Conservation (phyloP, 2,329 filamentous ascomycete genomes). For the Claviceps sp. region DNA sequence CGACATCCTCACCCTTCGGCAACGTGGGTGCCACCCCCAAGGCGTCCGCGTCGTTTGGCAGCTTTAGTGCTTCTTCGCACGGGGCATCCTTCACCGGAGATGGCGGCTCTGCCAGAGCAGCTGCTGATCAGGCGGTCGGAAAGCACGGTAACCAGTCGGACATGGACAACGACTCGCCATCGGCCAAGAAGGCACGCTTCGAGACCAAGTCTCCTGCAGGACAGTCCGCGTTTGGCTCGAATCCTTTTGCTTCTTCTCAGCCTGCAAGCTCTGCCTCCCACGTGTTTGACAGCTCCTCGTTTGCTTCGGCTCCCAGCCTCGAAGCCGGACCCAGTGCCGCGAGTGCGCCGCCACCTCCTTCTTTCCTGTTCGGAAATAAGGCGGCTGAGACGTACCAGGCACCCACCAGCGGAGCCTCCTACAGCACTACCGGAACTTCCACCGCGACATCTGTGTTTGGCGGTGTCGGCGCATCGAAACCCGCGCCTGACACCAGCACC, state of each 20-base stretch:
- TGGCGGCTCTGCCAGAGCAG: conserved; percentile 10
- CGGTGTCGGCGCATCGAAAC: background rate
- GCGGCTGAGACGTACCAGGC: conserved; percentile 15
- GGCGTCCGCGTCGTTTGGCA: conserved; percentile 18
- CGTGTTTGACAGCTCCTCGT: conserved; percentile 12
- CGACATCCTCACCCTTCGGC: conserved; percentile 21
- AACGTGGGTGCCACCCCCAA: conserved; percentile 19
- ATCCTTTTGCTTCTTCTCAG: conserved; percentile 21
- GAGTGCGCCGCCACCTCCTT: conserved; percentile 19
- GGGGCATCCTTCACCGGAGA: conserved; percentile 17
- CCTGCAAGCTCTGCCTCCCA: conserved; percentile 14
- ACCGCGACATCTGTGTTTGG: conserved; percentile 6
- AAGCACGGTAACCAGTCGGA: conserved; percentile 28
- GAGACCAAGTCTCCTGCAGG: conserved; percentile 17
- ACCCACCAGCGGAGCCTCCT: conserved; percentile 8
- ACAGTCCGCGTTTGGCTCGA: conserved; percentile 17
- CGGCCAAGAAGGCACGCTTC: conserved; percentile 20
- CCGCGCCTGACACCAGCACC: conserved; percentile 6
- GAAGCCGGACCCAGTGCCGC: conserved; percentile 14
- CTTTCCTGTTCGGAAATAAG: conserved; percentile 23
- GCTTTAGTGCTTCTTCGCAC: conserved; percentile 23
- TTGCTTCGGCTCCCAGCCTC: conserved; percentile 9
- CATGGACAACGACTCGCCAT: conserved; percentile 29
- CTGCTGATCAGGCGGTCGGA: conserved; percentile 14
- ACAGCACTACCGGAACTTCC: conserved; percentile 2